These are phyloP conservation scores for Scenedesmus sp. DNA, from an alignment of 163 green algal species.

Conservation along the genomic window DNA sequence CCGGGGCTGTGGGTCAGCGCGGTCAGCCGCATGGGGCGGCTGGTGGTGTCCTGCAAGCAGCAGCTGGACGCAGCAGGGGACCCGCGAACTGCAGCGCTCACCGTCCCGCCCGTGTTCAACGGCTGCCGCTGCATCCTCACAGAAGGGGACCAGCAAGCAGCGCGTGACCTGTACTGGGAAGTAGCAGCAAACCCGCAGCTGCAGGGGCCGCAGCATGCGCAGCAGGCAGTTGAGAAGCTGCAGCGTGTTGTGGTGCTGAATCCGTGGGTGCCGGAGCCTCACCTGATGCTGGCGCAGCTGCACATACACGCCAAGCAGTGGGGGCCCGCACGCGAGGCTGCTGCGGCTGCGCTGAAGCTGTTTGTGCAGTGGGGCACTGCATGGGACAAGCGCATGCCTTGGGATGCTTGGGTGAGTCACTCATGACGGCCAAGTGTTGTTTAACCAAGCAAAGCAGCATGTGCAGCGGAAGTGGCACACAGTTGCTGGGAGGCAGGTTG, in stretches of 20 bases:
- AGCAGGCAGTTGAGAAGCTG: slow-evolving; percentile 48
- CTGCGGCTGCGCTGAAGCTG: slow-evolving; percentile 40
- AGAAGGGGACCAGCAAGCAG: slow-evolving; percentile 45
- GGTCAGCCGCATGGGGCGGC: slow-evolving; percentile 55
- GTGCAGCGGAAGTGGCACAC: no score
- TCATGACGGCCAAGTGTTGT: no score
- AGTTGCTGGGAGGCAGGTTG: no score
- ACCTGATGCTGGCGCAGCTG: slow-evolving; percentile 62
- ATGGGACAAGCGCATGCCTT: slow-evolving; percentile 58
- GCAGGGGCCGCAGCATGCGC: slow-evolving; percentile 11
- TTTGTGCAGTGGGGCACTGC: slow-evolving; percentile 60
- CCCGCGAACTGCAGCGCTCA: background rate
- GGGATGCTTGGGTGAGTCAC: slow-evolving; percentile 58
- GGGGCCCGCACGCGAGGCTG: slow-evolving; percentile 10
- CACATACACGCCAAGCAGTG: slow-evolving; percentile 46
- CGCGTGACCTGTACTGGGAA: slow-evolving; percentile 59
- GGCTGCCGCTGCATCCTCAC: slow-evolving; percentile 45
- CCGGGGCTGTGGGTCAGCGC: slow-evolving; percentile 59
- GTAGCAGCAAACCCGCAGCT: slow-evolving; percentile 1
- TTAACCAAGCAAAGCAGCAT: no score
- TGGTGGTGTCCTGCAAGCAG: slow-evolving; percentile 48
- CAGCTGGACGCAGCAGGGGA: slow-evolving; percentile 20
- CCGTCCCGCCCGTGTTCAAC: slow-evolving; percentile 59
- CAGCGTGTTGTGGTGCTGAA: slow-evolving; percentile 39
- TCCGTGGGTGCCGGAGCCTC: slow-evolving; percentile 58